Percentiles rank a stretch among this genome's conserved stretches.
Evolutionary conservation across 2,329 filamentous ascomycete species (phyloP).

Genomic region (Davidsoniella neocaledoniae): DNA sequence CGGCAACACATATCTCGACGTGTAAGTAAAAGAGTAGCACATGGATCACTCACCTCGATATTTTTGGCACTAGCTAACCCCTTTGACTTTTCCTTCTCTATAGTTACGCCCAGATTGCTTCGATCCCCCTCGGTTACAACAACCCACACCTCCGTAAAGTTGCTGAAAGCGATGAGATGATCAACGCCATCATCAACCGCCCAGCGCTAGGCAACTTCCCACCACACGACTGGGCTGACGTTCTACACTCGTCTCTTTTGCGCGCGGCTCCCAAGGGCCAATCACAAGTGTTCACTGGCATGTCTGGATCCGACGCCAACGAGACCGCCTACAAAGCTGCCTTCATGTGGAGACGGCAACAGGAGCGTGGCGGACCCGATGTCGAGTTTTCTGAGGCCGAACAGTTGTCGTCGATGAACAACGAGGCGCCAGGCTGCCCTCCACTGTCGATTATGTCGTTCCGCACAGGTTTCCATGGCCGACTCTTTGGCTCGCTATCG

Average conservation of each 20-base stretch:
- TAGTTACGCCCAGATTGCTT: constrained; percentile 66
- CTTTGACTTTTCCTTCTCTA: background rate
- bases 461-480: constrained; percentile 63
- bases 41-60: background rate
- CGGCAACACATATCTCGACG: constrained; percentile 56
- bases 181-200: constrained; percentile 57
- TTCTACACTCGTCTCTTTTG: constrained; percentile 54
- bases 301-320: constrained; percentile 68
- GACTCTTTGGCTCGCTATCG: constrained; percentile 60
- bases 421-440: constrained; percentile 55
- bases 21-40: constrained; percentile 28
- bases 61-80: background rate
- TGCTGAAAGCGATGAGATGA: constrained; percentile 54
- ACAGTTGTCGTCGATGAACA: constrained; percentile 49
- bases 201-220: constrained; percentile 72
- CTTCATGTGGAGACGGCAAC: constrained; percentile 64
- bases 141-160: constrained; percentile 51
- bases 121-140: constrained; percentile 71
- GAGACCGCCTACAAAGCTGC: constrained; percentile 76
- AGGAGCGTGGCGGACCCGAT: constrained; percentile 51
- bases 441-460: constrained; percentile 65
- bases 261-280: constrained; percentile 57
- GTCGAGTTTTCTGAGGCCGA: constrained; percentile 58
- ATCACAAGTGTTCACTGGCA: constrained; percentile 65
- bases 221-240: constrained; percentile 54